Evolutionary conservation across 2,329 filamentous ascomycete species (phyloP).

Genomic region (Xylariaceae sp.): DNA sequence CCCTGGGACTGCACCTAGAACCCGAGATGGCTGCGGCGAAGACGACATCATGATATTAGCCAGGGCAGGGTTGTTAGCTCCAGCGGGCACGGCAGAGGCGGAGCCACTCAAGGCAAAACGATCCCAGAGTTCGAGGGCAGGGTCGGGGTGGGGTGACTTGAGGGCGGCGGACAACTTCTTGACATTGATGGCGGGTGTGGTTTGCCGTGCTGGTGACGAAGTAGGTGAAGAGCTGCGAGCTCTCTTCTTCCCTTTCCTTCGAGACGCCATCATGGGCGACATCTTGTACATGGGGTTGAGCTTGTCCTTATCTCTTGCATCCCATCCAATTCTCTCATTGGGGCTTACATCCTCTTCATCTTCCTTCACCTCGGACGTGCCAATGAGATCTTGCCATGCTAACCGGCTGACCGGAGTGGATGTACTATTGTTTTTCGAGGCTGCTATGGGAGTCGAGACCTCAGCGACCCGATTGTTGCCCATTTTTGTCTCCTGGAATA

Average conservation of each 20-base stretch:
- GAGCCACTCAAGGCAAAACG: slow-evolving; percentile 58
- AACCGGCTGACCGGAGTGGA: slow-evolving; percentile 49
- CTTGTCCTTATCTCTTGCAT: slow-evolving; percentile 33
- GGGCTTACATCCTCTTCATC: slow-evolving; percentile 49
- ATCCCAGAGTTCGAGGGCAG: slow-evolving; percentile 73
- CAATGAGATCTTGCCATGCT: slow-evolving; percentile 56
- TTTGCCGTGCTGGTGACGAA: slow-evolving; percentile 55
- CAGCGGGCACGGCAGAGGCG: slow-evolving; percentile 36
- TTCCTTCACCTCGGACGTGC: slow-evolving; percentile 37
- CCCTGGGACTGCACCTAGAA: slow-evolving; percentile 27
- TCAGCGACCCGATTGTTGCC: background rate
- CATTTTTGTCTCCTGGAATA: too few species aligned
- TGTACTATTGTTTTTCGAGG: slow-evolving; percentile 25
- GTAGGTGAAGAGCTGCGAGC: slow-evolving; percentile 70
- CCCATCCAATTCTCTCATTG: slow-evolving; percentile 59
- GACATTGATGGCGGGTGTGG: slow-evolving; percentile 49
- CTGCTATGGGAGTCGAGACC: slow-evolving; percentile 10
- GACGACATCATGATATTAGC: slow-evolving; percentile 66
- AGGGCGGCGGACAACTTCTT: slow-evolving; percentile 54
- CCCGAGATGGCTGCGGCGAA: slow-evolving; percentile 52
- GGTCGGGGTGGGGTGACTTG: slow-evolving; percentile 66
- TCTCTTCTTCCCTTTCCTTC: slow-evolving; percentile 56
- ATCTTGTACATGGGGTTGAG: slow-evolving; percentile 39
- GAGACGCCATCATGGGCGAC: slow-evolving; percentile 44
- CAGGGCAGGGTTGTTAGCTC: slow-evolving; percentile 52